These are phyloP conservation scores for Pyrus bretschneideri DNA, from an alignment of 306 rosid species.

Conservation along the genomic window DNA sequence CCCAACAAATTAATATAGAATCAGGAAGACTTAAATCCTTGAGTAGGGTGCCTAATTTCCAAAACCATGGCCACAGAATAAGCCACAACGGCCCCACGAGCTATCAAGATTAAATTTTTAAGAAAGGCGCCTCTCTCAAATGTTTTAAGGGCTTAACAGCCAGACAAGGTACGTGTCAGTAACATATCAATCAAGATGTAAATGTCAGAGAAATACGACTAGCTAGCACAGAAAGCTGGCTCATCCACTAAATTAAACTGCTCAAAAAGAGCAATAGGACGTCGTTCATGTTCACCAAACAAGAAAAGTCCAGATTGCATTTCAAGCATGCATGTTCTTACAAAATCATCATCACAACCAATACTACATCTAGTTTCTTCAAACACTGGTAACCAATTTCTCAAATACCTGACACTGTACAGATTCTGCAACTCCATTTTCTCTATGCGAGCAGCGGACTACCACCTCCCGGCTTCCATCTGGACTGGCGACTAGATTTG, in stretches of 20 bases:
- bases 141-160: slow-evolving; percentile 86
- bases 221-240: slow-evolving; percentile 54
- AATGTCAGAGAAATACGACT: slow-evolving; percentile 68
- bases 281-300: slow-evolving; percentile 55
- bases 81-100: slow-evolving; percentile 76
- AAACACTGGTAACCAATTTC: slow-evolving; percentile 55
- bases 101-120: slow-evolving; percentile 8
- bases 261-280: slow-evolving; percentile 26
- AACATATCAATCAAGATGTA: slow-evolving; percentile 81
- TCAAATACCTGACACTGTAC: slow-evolving; percentile 49
- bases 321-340: slow-evolving; percentile 43
- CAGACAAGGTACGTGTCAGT: slow-evolving; percentile 71
- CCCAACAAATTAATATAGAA: slow-evolving; percentile 34
- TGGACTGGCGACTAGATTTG: neutral
- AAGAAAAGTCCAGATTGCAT: slow-evolving; percentile 56
- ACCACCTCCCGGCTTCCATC: slow-evolving; percentile 43
- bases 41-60: slow-evolving; percentile 48
- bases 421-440: slow-evolving; percentile 54
- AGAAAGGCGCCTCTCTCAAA: slow-evolving; percentile 69
- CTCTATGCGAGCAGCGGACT: slow-evolving; percentile 56
- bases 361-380: slow-evolving; percentile 57
- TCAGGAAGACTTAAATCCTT: slow-evolving; percentile 5
- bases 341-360: slow-evolving; percentile 76
- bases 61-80: slow-evolving; percentile 81
- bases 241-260: slow-evolving; percentile 62